phyloP scores from a whole-genome alignment of 2,329 filamentous ascomycete species.

The Scorias spongiosa region DNA sequence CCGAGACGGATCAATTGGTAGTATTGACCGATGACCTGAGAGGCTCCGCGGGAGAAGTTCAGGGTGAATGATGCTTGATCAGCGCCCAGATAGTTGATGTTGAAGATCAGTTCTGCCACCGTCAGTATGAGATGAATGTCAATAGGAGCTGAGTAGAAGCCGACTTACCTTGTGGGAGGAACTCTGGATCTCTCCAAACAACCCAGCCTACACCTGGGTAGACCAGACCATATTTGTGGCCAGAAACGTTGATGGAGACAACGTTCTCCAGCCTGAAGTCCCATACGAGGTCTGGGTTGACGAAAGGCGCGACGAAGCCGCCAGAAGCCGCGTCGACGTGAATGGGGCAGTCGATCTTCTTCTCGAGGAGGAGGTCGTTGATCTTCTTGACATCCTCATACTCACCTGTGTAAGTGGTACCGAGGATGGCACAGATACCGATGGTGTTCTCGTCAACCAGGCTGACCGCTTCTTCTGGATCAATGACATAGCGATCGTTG shows the following conservation, averaged over 20 bases:
- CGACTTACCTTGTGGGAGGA: slow-evolving; percentile 47
- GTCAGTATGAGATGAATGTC: background rate
- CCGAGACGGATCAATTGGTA: slow-evolving; percentile 93
- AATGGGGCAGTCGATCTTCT: slow-evolving; percentile 64
- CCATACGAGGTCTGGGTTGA: slow-evolving; percentile 71
- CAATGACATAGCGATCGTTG: slow-evolving; percentile 45
- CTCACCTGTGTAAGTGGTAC: slow-evolving; percentile 88
- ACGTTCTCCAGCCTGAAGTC: slow-evolving; percentile 84
- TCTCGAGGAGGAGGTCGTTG: slow-evolving; percentile 70
- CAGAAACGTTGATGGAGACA: slow-evolving; percentile 85
- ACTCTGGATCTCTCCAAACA: slow-evolving; percentile 72
- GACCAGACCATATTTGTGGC: slow-evolving; percentile 70
- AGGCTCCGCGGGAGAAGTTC: slow-evolving; percentile 93
- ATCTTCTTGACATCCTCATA: slow-evolving; percentile 89
- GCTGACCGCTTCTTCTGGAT: slow-evolving; percentile 45
- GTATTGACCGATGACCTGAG: slow-evolving; percentile 91
- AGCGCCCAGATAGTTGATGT: slow-evolving; percentile 96
- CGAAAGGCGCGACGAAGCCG: slow-evolving; percentile 86
- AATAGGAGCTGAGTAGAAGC: background rate
- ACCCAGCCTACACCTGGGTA: slow-evolving; percentile 94
- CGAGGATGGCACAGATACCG: slow-evolving; percentile 81
- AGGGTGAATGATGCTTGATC: slow-evolving; percentile 92
- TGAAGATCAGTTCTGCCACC: slow-evolving; percentile 72
- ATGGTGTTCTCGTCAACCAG: slow-evolving; percentile 60
- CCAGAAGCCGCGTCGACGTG: slow-evolving; percentile 89